Evolutionary conservation across 2,329 filamentous ascomycete species (phyloP), one percentile per base, ranked within the genome.

Genomic region (Penicillium hesseltinei): DNA sequence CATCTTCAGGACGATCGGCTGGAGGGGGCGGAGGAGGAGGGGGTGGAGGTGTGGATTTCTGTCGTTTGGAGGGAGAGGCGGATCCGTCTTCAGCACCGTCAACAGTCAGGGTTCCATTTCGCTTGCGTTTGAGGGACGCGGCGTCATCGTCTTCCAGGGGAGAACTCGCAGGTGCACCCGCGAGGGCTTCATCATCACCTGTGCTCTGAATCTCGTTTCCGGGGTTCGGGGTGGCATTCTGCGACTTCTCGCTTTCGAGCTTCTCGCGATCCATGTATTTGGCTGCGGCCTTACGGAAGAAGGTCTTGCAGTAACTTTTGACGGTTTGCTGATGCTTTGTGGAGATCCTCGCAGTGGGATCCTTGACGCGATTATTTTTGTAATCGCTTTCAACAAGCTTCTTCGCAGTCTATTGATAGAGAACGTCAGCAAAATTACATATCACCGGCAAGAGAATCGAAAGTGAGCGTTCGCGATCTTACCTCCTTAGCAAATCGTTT

Each of bases 331-430:
- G 84, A 67, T 94, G 90, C 70, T 91, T 92, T 36, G 89, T 84
- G 29, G 83, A 84, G 62, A 97, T 88, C 48, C 84, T 84, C 3
- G 39, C 50, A 25, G 85, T 90, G 0, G 92, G 93, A 68, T 97
- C 88, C 45, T 85, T 83, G 10, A 97, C 92, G n/a, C 91, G 88
- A 47, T 87, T 85, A 69, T 93, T 89, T 73, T 96, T 96, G 77
- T 90, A 97, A 73, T 97, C 93, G 0, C 91, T 94, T 19, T 90
- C 85, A 21, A 96, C 92, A 15, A 97, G 83, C 74, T 93, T 96
- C 76, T 96, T 96, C 56, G 87, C 87, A 46, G 93, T 83, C 73
- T 83, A 57, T 44, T 38, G 10, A n/a, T 23, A 19, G 19, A 40
- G 8, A 19, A n/a, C 21, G 17, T 43, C 7, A 40, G 39, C 21